Base-by-base conservation (phyloP, 176 grass and related monocot genomes). In the Raddia distichophylla region DNA sequence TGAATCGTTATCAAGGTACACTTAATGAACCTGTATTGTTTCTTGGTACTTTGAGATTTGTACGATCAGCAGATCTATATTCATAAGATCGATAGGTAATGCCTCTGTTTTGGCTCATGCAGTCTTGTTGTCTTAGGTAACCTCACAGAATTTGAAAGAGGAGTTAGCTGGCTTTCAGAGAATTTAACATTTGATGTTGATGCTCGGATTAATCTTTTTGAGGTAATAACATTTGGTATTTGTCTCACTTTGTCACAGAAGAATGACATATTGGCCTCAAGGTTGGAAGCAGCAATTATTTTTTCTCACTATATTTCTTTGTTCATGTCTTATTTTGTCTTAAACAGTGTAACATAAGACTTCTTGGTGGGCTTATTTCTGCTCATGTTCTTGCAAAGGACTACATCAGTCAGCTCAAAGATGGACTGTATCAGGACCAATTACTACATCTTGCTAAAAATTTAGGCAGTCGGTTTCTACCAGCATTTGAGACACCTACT, bases 111-210 rank as follows among this genome's bases (percentile, higher is more conserved):
- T 91, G 82, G 90, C 85, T 94, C 91, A 89, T 95, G 93, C 89
- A 95, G 93, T 93, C 93, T 98, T 86, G 72, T 98, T 93, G 84
- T 95, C 82, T 90, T 98, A 95, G 95, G 96, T 91, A 98, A 98
- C 90, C 87, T 90, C 84, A 93, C 90, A 69, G 96, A 98, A 67
- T 98, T 95, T 69, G 82, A 93, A 82, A 89, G 76, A 88, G 95
- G 95, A 82, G 76, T 98, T 84, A 81, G 69, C 44, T 98, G 93
- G 93, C 86, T 98, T 77, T 98, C 96, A 55, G 82, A 95, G 53
- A 98, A 93, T 66, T 91, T 98, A 72, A 86, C 63, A 49, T 98
- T 99, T 82, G 90, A 99, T 91, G 93, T 93, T 17, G 91, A 99
- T 84, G 93, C 96, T 66, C 89, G 91, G 44, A 86, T 99, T 67